A percentile compares a stretch with the other conserved stretches of the same genome.
Conservation (phyloP, 2,329 filamentous ascomycete species). For the Paracamarosporium sp. region DNA sequence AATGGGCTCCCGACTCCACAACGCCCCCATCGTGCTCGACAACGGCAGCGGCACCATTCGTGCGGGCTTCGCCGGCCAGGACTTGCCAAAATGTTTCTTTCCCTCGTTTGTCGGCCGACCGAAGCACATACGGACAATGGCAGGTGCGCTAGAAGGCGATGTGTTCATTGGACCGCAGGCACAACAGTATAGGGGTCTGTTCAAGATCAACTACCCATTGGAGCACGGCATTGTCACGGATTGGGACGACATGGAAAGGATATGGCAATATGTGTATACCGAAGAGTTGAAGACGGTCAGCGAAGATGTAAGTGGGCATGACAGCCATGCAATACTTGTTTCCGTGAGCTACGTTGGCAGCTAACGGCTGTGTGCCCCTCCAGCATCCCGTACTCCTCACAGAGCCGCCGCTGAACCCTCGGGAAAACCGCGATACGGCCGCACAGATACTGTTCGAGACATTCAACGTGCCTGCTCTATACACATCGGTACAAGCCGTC, state of each 20-base stretch:
- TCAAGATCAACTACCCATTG: constrained; percentile 95
- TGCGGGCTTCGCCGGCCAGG: constrained; percentile 95
- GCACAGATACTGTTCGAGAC: constrained; percentile 98
- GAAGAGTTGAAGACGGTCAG: constrained; percentile 96
- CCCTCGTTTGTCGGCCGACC: constrained; percentile 96
- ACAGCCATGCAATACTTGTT: not conserved
- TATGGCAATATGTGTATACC: constrained; percentile 97
- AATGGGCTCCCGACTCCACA: constrained; percentile 81
- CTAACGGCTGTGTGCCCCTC: constrained; percentile 14
- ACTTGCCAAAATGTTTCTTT: constrained; percentile 95
- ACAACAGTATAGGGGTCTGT: constrained; percentile 84
- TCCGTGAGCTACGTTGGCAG: not conserved
- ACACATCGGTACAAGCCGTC: constrained; percentile 96
- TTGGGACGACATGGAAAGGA: constrained; percentile 99
- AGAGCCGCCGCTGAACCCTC: constrained; percentile 93
- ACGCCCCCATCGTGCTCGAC: constrained; percentile 97
- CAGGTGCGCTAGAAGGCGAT: constrained; percentile 95
- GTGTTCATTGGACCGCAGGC: constrained; percentile 95
- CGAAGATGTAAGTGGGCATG: constrained; percentile 75
- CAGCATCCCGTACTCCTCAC: constrained; percentile 95
- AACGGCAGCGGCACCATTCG: constrained; percentile 98
- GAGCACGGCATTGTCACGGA: constrained; percentile 99
- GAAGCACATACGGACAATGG: constrained; percentile 92
- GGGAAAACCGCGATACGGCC: constrained; percentile 92
- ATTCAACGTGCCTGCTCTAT: constrained; percentile 95